Evolutionary conservation across 2,329 filamentous ascomycete species (phyloP).

Genomic region (Ophiostoma tasmaniense): DNA sequence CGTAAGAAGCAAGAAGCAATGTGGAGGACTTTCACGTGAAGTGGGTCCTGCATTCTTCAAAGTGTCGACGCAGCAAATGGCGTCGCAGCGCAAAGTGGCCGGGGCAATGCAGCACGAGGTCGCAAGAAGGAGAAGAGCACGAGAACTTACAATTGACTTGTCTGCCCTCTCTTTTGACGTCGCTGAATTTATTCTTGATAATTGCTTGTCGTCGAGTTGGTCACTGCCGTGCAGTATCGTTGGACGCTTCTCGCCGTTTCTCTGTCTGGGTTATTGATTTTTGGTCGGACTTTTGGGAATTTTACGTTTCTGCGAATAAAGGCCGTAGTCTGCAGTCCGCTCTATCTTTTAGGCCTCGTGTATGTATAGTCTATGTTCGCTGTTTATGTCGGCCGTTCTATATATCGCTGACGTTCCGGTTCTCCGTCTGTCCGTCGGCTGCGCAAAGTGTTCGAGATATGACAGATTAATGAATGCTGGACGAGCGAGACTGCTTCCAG

Average conservation of each 20-base stretch:
- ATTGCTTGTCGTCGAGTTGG: not conserved
- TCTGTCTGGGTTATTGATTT: not conserved
- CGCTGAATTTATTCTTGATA: not conserved
- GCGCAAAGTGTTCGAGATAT: not conserved
- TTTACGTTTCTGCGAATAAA: not conserved
- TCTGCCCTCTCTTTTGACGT: not conserved
- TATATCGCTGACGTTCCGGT: not conserved
- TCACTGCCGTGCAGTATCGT: not conserved
- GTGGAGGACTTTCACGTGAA: conserved; percentile 8
- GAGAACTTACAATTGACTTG: not conserved
- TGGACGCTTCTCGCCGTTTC: not conserved
- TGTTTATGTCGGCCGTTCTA: too few relatives aligned
- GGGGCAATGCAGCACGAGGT: not conserved
- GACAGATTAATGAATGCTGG: not conserved
- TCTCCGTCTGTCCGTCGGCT: not conserved
- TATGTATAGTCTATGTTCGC: not conserved
- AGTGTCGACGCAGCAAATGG: not conserved
- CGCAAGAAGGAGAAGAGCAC: not conserved
- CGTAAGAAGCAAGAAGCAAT: not conserved
- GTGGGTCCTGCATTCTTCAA: not conserved
- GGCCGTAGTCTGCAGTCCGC: not conserved
- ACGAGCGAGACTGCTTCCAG: not conserved
- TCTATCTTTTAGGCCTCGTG: too few relatives aligned
- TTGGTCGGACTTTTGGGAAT: not conserved
- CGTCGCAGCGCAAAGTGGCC: not conserved